Evolutionary conservation across 176 grass and related monocot species (phyloP), one percentile per base, ranked within the genome.

Genomic region (Dactylis glomerata): DNA sequence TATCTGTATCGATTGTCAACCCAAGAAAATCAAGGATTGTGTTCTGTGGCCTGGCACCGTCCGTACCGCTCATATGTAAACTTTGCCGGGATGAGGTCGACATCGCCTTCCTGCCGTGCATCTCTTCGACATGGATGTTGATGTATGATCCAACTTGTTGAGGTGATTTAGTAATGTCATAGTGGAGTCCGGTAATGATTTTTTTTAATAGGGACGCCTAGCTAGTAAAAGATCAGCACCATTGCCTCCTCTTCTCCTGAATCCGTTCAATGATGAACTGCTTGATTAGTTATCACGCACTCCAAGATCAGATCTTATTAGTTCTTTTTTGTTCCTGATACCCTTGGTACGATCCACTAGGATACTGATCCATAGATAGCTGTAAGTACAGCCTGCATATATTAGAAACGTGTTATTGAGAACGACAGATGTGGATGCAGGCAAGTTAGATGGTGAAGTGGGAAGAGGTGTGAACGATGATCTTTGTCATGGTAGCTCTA

Each of bases 401-500:
- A 10, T 73, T 27, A 73, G 42, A 41, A 73, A 4, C 70, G 15
- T 73, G 41, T 30, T 42, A 14, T 37, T 73, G 75, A 79, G 8
- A 17, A 7, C 7, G 77, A 54, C 16, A 4, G 22, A n/a, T 31
- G 44, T 5, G 54, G 36, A 23, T 16, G 32, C 20, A 77, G 66
- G 64, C 38, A 77, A 44, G 28, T 16, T 11, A 24, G 42, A 71
- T 8, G 65, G 73, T 28, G 86, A 83, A 78, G 86, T 88, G 64
- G 63, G 80, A 61, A 83, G 69, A 49, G 51, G 80, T 88, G 73
- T 83, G 80, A 54, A 83, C 73, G 74, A 20, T 23, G 40, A 52
- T 78, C 86, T 52, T 32, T 83, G 65, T 88, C 74, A 36, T 83
- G 54, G 24, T 63, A 78, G 74, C 8, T 42, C 38, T 54, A 69